phyloP scores from a whole-genome alignment of 2,329 filamentous ascomycete species.

The Aspergillus viridinutans region DNA sequence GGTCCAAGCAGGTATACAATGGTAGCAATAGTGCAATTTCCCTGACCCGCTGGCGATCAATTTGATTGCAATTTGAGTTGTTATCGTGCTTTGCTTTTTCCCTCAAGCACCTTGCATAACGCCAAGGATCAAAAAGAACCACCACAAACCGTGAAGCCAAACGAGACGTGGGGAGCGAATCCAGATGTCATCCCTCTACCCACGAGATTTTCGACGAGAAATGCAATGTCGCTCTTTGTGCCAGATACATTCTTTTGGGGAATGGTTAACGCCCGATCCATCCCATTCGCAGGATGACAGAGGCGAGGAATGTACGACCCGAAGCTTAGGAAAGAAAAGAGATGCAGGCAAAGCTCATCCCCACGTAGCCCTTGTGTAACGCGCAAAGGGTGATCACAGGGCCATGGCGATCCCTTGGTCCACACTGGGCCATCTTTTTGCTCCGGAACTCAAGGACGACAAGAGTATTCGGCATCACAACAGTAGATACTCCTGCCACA shows the following conservation, averaged over 20 bases:
- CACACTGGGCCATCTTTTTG: neutral
- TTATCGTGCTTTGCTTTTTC: constrained; percentile 1
- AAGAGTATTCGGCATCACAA: neutral
- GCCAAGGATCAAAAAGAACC: neutral
- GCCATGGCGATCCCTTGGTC: neutral
- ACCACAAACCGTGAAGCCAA: neutral
- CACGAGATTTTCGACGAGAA: neutral
- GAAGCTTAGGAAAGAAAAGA: neutral
- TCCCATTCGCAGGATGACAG: neutral
- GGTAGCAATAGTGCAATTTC: neutral
- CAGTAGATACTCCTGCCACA: neutral
- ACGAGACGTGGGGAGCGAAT: neutral
- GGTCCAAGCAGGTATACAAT: neutral
- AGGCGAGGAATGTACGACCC: neutral
- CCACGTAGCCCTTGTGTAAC: neutral
- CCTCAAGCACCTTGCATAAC: constrained; percentile 3
- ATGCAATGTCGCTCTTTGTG: neutral
- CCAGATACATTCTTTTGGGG: neutral
- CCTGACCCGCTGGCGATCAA: neutral
- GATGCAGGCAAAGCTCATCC: neutral
- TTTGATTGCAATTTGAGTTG: neutral
- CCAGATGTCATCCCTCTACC: neutral
- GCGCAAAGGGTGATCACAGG: neutral
- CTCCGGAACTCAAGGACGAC: neutral
- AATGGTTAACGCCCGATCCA: neutral